A percentile compares a stretch with the other conserved stretches of the same genome.
phyloP scores from a whole-genome alignment of 2,329 filamentous ascomycete species.

The Ophiostoma piceae region DNA sequence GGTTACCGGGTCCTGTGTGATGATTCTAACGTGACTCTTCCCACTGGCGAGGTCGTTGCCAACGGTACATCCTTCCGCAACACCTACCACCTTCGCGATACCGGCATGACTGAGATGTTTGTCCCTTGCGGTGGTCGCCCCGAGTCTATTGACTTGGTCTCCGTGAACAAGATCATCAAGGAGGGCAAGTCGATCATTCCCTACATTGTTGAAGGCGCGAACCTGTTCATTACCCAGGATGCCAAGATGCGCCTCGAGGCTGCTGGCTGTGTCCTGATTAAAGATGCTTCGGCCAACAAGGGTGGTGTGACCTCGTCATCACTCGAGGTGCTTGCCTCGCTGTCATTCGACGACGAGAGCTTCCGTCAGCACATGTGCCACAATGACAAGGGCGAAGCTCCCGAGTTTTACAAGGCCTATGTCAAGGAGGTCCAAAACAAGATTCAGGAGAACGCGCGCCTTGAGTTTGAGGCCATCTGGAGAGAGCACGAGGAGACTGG shows the following conservation, averaged over 20 bases:
- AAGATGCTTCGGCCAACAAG: slow-evolving; percentile 98
- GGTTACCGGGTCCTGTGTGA: slow-evolving; percentile 92
- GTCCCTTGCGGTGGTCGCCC: slow-evolving; percentile 95
- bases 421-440: slow-evolving; percentile 86
- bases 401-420: slow-evolving; percentile 88
- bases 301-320: slow-evolving; percentile 97
- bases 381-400: slow-evolving; percentile 62
- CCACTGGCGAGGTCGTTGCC: slow-evolving; percentile 75
- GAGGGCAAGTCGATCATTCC: slow-evolving; percentile 83
- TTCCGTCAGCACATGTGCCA: slow-evolving; percentile 96
- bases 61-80: slow-evolving; percentile 97
- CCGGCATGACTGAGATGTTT: slow-evolving; percentile 75
- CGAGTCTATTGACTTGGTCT: slow-evolving; percentile 90
- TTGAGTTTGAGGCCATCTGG: slow-evolving; percentile 99
- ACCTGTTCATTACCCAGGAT: slow-evolving; percentile 94
- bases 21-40: slow-evolving; percentile 81
- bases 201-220: slow-evolving; percentile 96
- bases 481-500: slow-evolving; percentile 82
- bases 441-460: slow-evolving; percentile 82
- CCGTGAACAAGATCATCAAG: slow-evolving; percentile 80
- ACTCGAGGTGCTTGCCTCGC: slow-evolving; percentile 86
- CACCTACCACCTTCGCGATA: slow-evolving; percentile 84
- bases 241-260: slow-evolving; percentile 92
- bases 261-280: slow-evolving; percentile 92
- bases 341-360: slow-evolving; percentile 85